phyloP scores from a whole-genome alignment of 768 basidiomycete genomes.

The Mycena galopus region DNA sequence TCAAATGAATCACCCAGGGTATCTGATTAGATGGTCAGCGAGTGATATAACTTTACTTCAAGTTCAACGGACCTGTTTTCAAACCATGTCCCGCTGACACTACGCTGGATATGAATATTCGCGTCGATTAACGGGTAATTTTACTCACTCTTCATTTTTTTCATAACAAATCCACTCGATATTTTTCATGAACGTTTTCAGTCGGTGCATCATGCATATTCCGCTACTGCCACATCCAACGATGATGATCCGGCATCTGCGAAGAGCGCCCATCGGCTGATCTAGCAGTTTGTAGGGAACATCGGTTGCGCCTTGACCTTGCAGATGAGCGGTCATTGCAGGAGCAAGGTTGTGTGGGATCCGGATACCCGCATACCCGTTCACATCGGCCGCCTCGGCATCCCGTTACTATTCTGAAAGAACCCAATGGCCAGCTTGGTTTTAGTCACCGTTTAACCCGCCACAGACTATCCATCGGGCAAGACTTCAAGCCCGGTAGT shows the following conservation, averaged over 20 bases:
- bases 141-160: slow-evolving; percentile 7
- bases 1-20: slow-evolving; percentile 3
- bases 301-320: slow-evolving; percentile 1
- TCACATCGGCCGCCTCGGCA: not conserved
- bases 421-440: not conserved
- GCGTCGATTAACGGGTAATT: not conserved
- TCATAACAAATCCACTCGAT: slow-evolving; percentile 6
- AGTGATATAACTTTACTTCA: not conserved
- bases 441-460: no score
- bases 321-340: not conserved
- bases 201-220: slow-evolving; percentile 11
- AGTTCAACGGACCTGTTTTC: not conserved
- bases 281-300: slow-evolving; percentile 6
- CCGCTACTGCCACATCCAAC: slow-evolving; percentile 21
- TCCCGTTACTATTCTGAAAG: not conserved
- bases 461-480: no score
- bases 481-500: no score
- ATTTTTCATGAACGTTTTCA: slow-evolving; percentile 6
- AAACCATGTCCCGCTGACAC: not conserved
- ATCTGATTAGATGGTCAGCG: slow-evolving; percentile 4
- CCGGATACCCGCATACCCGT: not conserved
- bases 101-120: not conserved
- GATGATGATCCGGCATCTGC: slow-evolving; percentile 15
- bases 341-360: not conserved
- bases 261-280: slow-evolving; percentile 10